phyloP scores from a whole-genome alignment of 1,139 yeast genomes.

The Kodamaea ohmeri region DNA sequence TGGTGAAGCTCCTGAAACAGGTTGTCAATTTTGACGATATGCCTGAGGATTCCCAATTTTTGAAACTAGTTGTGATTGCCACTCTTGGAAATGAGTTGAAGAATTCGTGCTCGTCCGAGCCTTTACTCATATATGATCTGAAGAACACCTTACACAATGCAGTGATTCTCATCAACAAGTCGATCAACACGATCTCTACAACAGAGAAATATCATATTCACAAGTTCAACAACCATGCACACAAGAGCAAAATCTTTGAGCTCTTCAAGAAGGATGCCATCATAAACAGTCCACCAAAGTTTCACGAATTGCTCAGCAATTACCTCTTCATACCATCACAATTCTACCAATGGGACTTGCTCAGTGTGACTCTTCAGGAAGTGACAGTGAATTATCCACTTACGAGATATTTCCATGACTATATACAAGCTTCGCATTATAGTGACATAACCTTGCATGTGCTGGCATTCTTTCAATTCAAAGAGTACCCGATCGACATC shows the following conservation, averaged over 20 bases:
- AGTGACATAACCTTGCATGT: conserved; percentile 12
- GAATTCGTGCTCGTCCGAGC: conserved; percentile 28
- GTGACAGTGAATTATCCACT: conserved; percentile 16
- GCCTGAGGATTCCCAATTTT: conserved; percentile 23
- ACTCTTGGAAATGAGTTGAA: conserved; percentile 46
- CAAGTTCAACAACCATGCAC: conserved; percentile 11
- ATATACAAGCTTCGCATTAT: conserved; percentile 8
- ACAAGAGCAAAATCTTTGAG: conserved; percentile 24
- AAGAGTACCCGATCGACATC: conserved; percentile 21
- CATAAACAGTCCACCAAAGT: conserved; percentile 43
- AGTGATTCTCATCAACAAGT: conserved; percentile 44
- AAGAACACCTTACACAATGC: conserved; percentile 47
- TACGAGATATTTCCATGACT: conserved; percentile 12
- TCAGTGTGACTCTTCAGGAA: conserved; percentile 41
- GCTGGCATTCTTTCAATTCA: conserved; percentile 15
- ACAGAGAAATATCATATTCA: conserved; percentile 2
- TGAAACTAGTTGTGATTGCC: conserved; percentile 35
- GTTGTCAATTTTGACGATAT: conserved; percentile 24
- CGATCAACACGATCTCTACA: conserved; percentile 22
- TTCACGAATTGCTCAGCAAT: conserved; percentile 42
- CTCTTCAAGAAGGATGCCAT: conserved; percentile 44
- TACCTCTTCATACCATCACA: conserved; percentile 40
- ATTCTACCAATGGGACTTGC: conserved; percentile 40
- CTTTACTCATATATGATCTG: conserved; percentile 33
- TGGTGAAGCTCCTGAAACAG: conserved; percentile 17